Base-by-base conservation (phyloP, 345 rosid species). In the Brassica carinata region DNA sequence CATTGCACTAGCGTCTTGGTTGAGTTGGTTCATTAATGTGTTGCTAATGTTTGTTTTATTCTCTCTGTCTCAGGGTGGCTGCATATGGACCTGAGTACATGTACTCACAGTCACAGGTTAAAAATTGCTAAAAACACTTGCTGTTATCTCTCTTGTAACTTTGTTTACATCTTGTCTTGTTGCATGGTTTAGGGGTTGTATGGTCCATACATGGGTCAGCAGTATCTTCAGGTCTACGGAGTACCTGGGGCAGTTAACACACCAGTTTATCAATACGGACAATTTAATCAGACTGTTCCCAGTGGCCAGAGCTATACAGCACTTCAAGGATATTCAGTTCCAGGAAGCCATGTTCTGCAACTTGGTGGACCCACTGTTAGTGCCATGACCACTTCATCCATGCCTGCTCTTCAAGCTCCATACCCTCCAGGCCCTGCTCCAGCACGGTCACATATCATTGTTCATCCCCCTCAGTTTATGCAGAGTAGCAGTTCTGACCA, bases 401-500 rank as follows among this genome's bases (percentile, higher is more conserved):
- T 89, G 87, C 83, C 96, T 29, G 45, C 94, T 4, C 84, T 85
- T 79, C 98, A 92, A 82, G 78, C 90, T 73, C 90, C 96, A 29
- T 91, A 91, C 87, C 90, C 91, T 65, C 73, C 92, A 30, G 79
- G 79, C 26, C 77, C 74, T 65, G 69, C 76, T 64, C 88, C 94
- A 64, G 61, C 10, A 55, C 97, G 86, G 77, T 84, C 91, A 15
- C 97, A 86, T 66, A 84, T 91, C 77, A 86, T 89, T 71, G 89
- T 90, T 71, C 86, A 88, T 65, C 88, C 92, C 78, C 90, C 97
- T 72, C 93, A 88, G 83, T 89, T 82, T 73, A 82, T 91, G 85
- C 98, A 86, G 74, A 92, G 91, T 77, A 85, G 89, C 29, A 83
- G 87, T 89, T 87, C 98, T 84, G 95, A 92, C 87, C 97, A 88